Conservation (phyloP, 2,329 filamentous ascomycete genomes). For the Fusarium armeniacum region DNA sequence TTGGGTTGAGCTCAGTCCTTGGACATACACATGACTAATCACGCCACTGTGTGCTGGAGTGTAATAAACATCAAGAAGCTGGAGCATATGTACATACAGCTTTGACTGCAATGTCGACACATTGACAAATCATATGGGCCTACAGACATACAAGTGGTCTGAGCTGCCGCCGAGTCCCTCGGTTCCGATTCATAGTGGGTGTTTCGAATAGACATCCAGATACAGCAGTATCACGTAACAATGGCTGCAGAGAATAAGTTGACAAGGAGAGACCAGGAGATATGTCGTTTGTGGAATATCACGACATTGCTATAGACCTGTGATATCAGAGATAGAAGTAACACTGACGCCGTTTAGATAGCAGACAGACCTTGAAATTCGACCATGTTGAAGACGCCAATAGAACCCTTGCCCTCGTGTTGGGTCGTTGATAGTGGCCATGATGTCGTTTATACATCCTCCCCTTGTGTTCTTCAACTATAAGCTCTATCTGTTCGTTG, state of each 20-base stretch:
- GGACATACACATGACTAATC: background rate
- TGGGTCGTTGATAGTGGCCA: conserved; percentile 36
- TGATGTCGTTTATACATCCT: conserved; percentile 39
- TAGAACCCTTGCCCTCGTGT: background rate
- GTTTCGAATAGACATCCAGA: background rate
- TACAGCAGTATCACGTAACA: background rate
- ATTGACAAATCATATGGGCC: background rate
- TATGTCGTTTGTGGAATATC: background rate
- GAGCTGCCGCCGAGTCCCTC: too few species aligned
- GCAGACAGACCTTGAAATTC: background rate
- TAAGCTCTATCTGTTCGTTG: conserved; percentile 42
- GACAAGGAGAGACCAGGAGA: too few species aligned
- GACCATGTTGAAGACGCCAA: background rate
- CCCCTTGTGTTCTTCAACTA: conserved; percentile 50
- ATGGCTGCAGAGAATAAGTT: background rate
- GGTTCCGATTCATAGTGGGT: background rate
- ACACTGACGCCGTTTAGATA: background rate
- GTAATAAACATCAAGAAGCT: background rate
- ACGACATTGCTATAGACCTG: background rate
- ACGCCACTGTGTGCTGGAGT: background rate
- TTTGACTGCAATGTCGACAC: background rate
- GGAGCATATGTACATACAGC: too few species aligned
- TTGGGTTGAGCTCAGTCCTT: background rate
- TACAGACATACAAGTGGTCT: background rate
- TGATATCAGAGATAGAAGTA: background rate